Evolutionary conservation across 257 asterid genomes (phyloP), one percentile per base, ranked within the genome.

Genomic region (Lithospermum erythrorhizon): DNA sequence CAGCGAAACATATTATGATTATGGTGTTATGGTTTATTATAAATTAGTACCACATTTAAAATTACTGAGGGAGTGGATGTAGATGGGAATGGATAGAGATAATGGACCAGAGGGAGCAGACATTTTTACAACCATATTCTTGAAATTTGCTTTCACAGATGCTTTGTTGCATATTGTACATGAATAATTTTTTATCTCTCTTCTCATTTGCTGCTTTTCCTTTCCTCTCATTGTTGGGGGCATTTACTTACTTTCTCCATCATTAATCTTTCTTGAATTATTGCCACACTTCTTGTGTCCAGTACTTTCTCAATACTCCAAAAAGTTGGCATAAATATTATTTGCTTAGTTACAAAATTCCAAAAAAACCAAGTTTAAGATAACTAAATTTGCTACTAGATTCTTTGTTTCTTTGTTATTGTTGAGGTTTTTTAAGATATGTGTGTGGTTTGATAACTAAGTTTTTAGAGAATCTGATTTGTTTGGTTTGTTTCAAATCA

Each of bases 51-150:
- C n/a, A n/a, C n/a, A n/a, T n/a, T n/a, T n/a, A n/a, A n/a, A n/a
- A n/a, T n/a, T n/a, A n/a, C n/a, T n/a, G n/a, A n/a, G 45, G 79
- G 78, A 76, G 68, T 69, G 81, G 94, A 75, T 75, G 77, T 72
- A 53, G 77, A 74, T 70, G 49, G 63, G 73, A 65, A 76, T 73
- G 76, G 81, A 73, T 78, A 78, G 81, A 79, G 95, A 87, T 82
- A 83, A 83, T 82, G 90, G 89, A 72, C 83, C 83, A 78, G 77
- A 75, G 77, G 83, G 60, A 79, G 85, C 90, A 78, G 82, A 78
- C 94, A 86, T 78, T 86, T 82, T 86, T 79, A 78, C 88, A 87
- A 77, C 90, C 94, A 74, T 81, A 81, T 87, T 78, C 79, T 15
- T 77, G 81, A 70, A 83, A 89, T 85, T 77, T 73, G 77, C 84